phyloP scores from a whole-genome alignment of 2,329 filamentous ascomycete species.

The Trichoderma sp. region DNA sequence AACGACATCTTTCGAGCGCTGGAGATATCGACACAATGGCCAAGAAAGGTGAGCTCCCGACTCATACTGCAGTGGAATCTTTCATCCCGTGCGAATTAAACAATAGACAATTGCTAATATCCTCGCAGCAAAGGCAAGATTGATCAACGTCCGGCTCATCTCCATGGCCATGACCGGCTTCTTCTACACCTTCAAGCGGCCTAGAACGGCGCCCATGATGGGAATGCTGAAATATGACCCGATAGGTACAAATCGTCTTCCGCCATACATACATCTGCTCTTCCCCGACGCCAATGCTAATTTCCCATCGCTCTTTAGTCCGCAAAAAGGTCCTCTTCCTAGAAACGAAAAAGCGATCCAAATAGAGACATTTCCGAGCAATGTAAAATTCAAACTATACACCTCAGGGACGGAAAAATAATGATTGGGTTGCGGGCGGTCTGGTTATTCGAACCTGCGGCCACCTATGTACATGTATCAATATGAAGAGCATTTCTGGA shows the following conservation, averaged over 20 bases:
- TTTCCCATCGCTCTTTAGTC: slow-evolving; percentile 54
- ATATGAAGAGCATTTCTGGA: slow-evolving; percentile 34
- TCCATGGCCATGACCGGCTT: slow-evolving; percentile 99
- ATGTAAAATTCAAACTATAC: not conserved
- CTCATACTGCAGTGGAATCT: no score
- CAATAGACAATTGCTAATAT: not conserved
- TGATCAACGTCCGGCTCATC: slow-evolving; percentile 88
- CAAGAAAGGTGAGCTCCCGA: slow-evolving; percentile 29
- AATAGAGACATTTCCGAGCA: slow-evolving; percentile 38
- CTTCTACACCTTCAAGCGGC: slow-evolving; percentile 88
- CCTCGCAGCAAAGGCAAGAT: slow-evolving; percentile 77
- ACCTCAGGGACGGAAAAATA: not conserved
- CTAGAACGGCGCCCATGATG: slow-evolving; percentile 77
- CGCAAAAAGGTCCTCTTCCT: slow-evolving; percentile 95
- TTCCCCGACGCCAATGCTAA: not conserved
- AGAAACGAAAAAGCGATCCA: slow-evolving; percentile 81
- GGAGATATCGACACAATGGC: slow-evolving; percentile 27
- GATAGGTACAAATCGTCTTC: slow-evolving; percentile 62
- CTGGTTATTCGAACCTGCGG: not conserved
- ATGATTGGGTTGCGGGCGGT: not conserved
- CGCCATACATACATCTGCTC: not conserved
- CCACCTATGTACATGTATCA: slow-evolving; percentile 32
- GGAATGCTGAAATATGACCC: slow-evolving; percentile 99
- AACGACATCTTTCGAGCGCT: slow-evolving; percentile 13
- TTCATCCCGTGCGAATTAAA: not conserved